Percentiles rank a stretch among this genome's conserved stretches.
Evolutionary conservation across 179 eudicot genomes (phyloP).

Genomic region (Pouteria campechiana): DNA sequence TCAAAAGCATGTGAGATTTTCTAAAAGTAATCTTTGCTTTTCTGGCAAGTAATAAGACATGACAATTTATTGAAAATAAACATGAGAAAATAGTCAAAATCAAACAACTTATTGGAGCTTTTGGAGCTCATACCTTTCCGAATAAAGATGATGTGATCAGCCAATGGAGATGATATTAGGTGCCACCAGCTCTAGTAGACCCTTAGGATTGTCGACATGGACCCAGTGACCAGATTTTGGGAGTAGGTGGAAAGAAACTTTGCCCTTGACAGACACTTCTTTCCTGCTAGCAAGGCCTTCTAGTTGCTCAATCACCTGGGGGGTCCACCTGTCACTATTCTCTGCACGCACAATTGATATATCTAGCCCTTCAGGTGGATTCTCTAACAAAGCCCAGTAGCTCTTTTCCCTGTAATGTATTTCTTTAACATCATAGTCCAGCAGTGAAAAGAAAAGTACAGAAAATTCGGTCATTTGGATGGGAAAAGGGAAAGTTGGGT

Average conservation of each 20-base stretch:
- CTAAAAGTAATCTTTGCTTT: no score
- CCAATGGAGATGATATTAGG: conserved; percentile 57
- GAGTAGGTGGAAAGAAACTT: conserved; percentile 52
- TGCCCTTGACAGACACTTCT: conserved; percentile 44
- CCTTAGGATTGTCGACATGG: conserved; percentile 93
- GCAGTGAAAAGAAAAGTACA: no score
- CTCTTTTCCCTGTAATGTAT: conserved; percentile 76
- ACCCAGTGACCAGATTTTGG: conserved; percentile 98
- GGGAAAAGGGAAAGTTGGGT: no score
- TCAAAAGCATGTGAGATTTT: no score
- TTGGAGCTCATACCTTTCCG: no score
- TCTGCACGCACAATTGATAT: conserved; percentile 75
- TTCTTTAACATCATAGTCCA: no score
- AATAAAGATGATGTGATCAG: no score
- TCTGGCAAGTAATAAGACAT: no score
- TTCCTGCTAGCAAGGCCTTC: conserved; percentile 32
- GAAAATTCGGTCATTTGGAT: no score
- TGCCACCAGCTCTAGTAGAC: conserved; percentile 75
- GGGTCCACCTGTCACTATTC: conserved; percentile 93
- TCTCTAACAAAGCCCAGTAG: conserved; percentile 67
- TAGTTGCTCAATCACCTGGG: conserved; percentile 46
- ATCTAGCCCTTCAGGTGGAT: conserved; percentile 63
- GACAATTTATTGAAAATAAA: no score
- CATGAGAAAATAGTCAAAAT: no score
- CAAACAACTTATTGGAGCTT: no score